Evolutionary conservation across 2,329 filamentous ascomycete genomes (phyloP).

Genomic region (Talaromyces sp.): DNA sequence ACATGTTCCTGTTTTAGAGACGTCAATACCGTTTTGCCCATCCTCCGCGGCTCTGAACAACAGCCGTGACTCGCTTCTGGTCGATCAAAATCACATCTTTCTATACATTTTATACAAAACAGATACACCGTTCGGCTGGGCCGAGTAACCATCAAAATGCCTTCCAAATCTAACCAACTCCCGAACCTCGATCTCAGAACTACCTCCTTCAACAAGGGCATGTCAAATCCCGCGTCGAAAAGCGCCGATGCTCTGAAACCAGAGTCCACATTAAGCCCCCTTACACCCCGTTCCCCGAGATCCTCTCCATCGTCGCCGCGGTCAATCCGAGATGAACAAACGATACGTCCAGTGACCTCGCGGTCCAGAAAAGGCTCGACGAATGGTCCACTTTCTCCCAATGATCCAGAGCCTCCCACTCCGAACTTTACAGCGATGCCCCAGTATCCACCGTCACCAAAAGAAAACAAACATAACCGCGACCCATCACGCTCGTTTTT

Average conservation of each 20-base stretch:
- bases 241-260: conserved; percentile 36
- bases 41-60: neutral
- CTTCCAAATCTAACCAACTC: conserved; percentile 34
- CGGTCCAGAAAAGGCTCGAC: conserved; percentile 31
- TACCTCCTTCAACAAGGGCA: conserved; percentile 29
- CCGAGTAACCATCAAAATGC: conserved; percentile 28
- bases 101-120: neutral
- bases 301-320: conserved; percentile 37
- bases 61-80: neutral
- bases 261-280: conserved; percentile 30
- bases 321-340: conserved; percentile 32
- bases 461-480: conserved; percentile 41
- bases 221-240: conserved; percentile 32
- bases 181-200: conserved; percentile 38
- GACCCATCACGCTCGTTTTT: conserved; percentile 48
- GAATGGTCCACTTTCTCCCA: conserved; percentile 29
- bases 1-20: conserved; percentile 4
- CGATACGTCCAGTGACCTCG: conserved; percentile 41
- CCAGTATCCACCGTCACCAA: conserved; percentile 43
- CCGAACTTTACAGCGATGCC: conserved; percentile 46
- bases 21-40: neutral
- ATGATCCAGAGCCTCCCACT: conserved; percentile 31
- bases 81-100: neutral
- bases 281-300: conserved; percentile 38
- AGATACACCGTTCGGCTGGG: neutral